Evolutionary conservation across 2,329 filamentous ascomycete species (phyloP), one percentile per base, ranked within the genome.

Genomic region (Aspergillus proliferans): DNA sequence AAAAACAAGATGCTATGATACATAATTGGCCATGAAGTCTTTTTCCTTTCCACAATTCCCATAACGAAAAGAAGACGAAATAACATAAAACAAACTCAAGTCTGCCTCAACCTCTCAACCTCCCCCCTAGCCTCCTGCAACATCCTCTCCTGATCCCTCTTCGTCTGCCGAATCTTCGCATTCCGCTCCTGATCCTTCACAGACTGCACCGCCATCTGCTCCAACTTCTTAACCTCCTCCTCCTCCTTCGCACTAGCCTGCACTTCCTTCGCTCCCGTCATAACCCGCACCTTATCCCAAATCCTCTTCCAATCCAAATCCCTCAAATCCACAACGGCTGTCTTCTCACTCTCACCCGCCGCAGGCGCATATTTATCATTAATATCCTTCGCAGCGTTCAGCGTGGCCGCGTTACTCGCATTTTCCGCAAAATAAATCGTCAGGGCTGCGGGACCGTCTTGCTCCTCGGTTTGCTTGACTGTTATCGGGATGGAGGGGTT

Each of bases 401-500:
- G 45, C 36, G 61, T 52, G 24, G 63, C 61, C 6, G 61, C 60
- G 10, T 58, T 63, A 52, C 58, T 60, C 41, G 64, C 49, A 21
- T 59, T 49, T 51, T 65, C 65, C 42, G 67, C 63, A 50, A 72
- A 75, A 53, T 72, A 73, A 53, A 73, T 64, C 47, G 69, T 70
- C 56, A 74, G 57, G 34, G 63, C 61, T 26, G 71, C 62, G 40
- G 66, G 67, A 3, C 59, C 64, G 19, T 64, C 67, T 57, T 82
- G 76, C 41, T 84, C 71, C 34, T 67, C 61, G 54, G 80, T 84
- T 51, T 87, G 86, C 68, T 86, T 85, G 60, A 95, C 82, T 51
- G 87, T 84, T 80, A 97, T 94, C 40, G 86, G 82, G 42, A 96
- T 70, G 10, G 83, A 74, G 0, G 93, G 93, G 69, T 98, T 98